Conservation (phyloP, 192 early-diverging fungal species). For the Oehlia diaphana region DNA sequence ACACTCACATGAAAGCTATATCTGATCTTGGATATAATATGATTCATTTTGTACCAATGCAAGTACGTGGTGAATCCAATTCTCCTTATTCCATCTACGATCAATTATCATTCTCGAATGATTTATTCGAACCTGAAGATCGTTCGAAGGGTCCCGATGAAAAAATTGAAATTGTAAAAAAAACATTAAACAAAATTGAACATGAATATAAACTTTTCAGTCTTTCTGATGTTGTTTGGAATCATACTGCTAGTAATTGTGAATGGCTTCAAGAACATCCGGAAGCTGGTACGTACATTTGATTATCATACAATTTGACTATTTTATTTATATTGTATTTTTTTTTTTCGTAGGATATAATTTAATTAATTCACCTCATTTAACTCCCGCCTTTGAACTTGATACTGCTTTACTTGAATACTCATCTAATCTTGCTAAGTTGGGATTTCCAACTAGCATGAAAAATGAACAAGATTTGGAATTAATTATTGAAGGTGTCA, state of each 20-base stretch:
- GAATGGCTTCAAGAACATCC: slow-evolving; percentile 94
- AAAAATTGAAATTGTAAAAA: slow-evolving; percentile 60
- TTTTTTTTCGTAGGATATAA: slow-evolving; percentile 79
- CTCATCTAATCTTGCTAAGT: slow-evolving; percentile 56
- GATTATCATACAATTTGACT: not conserved
- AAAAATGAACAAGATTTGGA: slow-evolving; percentile 68
- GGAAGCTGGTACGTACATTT: slow-evolving; percentile 69
- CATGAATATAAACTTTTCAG: slow-evolving; percentile 71
- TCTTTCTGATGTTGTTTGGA: slow-evolving; percentile 97
- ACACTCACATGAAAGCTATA: slow-evolving; percentile 66
- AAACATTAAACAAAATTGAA: slow-evolving; percentile 55
- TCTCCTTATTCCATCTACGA: slow-evolving; percentile 98
- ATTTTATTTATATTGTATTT: not conserved
- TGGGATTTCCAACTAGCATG: slow-evolving; percentile 53
- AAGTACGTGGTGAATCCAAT: slow-evolving; percentile 87
- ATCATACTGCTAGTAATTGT: slow-evolving; percentile 95
- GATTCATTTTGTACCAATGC: slow-evolving; percentile 96
- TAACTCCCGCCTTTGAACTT: slow-evolving; percentile 89
- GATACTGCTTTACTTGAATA: slow-evolving; percentile 83
- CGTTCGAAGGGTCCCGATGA: slow-evolving; percentile 55
- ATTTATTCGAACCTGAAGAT: slow-evolving; percentile 71
- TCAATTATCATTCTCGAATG: slow-evolving; percentile 87
- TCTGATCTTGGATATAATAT: slow-evolving; percentile 90
- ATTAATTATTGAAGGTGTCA: slow-evolving; percentile 58
- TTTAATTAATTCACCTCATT: slow-evolving; percentile 89